phyloP scores from a whole-genome alignment of 2,329 filamentous ascomycete genomes.

The Paradendryphiella salina region DNA sequence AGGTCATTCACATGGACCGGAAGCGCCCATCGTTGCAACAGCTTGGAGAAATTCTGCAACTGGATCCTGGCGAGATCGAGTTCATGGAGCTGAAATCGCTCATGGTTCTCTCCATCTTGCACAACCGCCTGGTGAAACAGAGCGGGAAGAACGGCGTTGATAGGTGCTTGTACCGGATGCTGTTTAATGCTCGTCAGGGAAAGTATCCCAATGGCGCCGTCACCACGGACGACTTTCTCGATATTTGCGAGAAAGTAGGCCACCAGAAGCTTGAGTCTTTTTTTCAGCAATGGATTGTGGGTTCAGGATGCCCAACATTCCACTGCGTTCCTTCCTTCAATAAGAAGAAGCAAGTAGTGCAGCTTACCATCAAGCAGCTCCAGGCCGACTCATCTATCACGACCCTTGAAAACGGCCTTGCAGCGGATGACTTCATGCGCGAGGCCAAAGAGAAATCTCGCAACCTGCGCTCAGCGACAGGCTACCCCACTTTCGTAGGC shows the following conservation, averaged over 20 bases:
- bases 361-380: conserved; percentile 80
- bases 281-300: conserved; percentile 90
- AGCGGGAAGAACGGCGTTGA: conserved; percentile 82
- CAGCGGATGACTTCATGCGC: conserved; percentile 76
- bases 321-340: conserved; percentile 89
- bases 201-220: conserved; percentile 72
- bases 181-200: conserved; percentile 83
- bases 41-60: conserved; percentile 73
- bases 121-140: conserved; percentile 85
- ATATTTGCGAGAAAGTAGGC: conserved; percentile 83
- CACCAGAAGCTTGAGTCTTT: conserved; percentile 87
- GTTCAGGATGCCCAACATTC: conserved; percentile 86
- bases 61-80: conserved; percentile 83
- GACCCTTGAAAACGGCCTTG: conserved; percentile 51
- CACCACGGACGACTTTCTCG: conserved; percentile 75
- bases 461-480: conserved; percentile 67
- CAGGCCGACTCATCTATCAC: conserved; percentile 37
- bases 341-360: conserved; percentile 94
- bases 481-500: conserved; percentile 84
- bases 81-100: conserved; percentile 91
- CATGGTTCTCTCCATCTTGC: conserved; percentile 88
- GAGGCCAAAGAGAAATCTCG: conserved; percentile 79
- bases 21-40: conserved; percentile 80
- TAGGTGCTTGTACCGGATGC: conserved; percentile 81
- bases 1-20: conserved; percentile 77